A percentile compares a stretch with the other conserved stretches of the same genome.
These are phyloP conservation scores for Suhomyces kunorum DNA, from an alignment of 1,139 yeast genomes.

Conservation along the genomic window DNA sequence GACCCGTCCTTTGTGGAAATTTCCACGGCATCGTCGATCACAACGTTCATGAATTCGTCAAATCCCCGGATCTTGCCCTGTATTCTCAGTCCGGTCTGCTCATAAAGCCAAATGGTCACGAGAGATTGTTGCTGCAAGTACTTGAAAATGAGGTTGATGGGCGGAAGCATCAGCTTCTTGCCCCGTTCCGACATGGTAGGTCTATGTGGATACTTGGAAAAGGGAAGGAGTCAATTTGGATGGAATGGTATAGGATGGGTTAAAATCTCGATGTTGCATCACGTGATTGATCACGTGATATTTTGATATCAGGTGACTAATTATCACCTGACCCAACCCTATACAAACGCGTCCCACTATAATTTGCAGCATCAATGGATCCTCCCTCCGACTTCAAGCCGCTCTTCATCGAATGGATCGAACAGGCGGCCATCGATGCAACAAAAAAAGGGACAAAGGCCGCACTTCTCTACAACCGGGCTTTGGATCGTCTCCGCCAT, in stretches of 20 bases:
- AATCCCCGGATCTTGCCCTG: conserved; percentile 89
- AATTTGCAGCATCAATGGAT: conserved; percentile 4
- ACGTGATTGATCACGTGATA: neutral
- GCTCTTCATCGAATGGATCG: conserved; percentile 54
- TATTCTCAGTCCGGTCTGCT: conserved; percentile 74
- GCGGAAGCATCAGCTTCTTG: conserved; percentile 66
- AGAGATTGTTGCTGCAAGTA: conserved; percentile 77
- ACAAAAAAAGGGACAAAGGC: conserved; percentile 43
- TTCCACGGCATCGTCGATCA: conserved; percentile 87
- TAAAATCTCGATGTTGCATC: neutral
- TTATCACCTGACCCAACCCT: neutral
- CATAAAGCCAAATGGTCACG: conserved; percentile 86
- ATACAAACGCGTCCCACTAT: neutral
- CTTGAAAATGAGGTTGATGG: conserved; percentile 86
- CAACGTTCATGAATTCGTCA: conserved; percentile 97
- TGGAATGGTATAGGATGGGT: too few relatives aligned
- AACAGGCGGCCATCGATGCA: conserved; percentile 47
- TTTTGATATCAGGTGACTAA: neutral
- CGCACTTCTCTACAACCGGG: conserved; percentile 49
- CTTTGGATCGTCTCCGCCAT: conserved; percentile 47
- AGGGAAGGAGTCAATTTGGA: neutral
- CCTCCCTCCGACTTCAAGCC: conserved; percentile 25
- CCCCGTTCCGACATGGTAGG: conserved; percentile 14
- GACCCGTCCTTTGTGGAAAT: conserved; percentile 49
- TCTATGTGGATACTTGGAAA: neutral